Percentiles rank a stretch among this genome's conserved stretches.
phyloP scores from a whole-genome alignment of 108 stramenopile species.

The Craspedostauros australis region DNA sequence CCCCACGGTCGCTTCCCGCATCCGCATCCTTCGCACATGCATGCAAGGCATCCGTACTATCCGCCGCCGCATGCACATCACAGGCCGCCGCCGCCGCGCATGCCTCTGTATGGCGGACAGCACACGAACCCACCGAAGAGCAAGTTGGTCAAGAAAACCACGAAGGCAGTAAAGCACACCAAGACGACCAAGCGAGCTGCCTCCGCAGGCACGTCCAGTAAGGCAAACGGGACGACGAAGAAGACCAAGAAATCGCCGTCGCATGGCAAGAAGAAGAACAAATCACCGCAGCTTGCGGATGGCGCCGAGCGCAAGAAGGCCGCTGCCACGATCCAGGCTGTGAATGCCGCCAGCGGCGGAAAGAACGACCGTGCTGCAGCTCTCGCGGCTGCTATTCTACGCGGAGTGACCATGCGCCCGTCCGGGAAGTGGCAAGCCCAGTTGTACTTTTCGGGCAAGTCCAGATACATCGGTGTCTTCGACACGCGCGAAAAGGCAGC shows the following conservation, averaged over 20 bases:
- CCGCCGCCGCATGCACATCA: slow-evolving; percentile 20
- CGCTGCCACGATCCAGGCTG: slow-evolving; percentile 46
- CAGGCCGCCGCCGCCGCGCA: slow-evolving; percentile 25
- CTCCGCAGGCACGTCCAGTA: slow-evolving; percentile 1
- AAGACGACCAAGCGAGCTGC: slow-evolving; percentile 10
- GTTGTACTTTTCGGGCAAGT: slow-evolving; percentile 78
- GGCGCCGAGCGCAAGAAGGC: slow-evolving; percentile 43
- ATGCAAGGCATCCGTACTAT: slow-evolving; percentile 28
- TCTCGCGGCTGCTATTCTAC: slow-evolving; percentile 60
- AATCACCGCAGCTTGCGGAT: slow-evolving; percentile 28
- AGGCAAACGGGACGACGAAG: slow-evolving; percentile 4
- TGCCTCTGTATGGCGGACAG: slow-evolving; percentile 38
- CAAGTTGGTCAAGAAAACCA: slow-evolving; percentile 9
- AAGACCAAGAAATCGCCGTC: slow-evolving; percentile 34
- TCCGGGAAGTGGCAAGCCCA: slow-evolving; percentile 89
- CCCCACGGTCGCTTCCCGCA: slow-evolving; percentile 1
- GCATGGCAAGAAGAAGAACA: slow-evolving; percentile 37
- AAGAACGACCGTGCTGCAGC: slow-evolving; percentile 68
- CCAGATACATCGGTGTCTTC: slow-evolving; percentile 80
- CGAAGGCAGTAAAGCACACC: not conserved
- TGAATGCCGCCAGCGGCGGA: slow-evolving; percentile 50
- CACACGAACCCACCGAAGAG: slow-evolving; percentile 24
- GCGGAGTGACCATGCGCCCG: slow-evolving; percentile 80
- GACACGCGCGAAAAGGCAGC: slow-evolving; percentile 71
- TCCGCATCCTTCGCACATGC: slow-evolving; percentile 26